Conservation (phyloP, 2,329 filamentous ascomycete species). For the Ceratocystis destructans region DNA sequence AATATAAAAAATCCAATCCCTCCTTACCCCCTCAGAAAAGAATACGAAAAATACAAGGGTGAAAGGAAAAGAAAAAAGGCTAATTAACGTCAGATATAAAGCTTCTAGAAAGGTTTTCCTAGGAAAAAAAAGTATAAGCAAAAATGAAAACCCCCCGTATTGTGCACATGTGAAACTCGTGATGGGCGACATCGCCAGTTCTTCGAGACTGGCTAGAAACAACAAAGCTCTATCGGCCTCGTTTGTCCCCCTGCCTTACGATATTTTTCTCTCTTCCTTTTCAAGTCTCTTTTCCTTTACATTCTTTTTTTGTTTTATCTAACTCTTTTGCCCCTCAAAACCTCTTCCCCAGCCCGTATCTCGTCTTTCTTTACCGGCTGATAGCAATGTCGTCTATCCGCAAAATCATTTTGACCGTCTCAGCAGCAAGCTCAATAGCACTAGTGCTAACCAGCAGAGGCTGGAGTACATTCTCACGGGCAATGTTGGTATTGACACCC, state of each 20-base stretch:
- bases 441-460: constrained; percentile 93
- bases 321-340: neutral
- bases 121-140: too few relatives aligned
- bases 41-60: neutral
- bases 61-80: neutral
- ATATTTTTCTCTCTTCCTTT: neutral
- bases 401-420: constrained; percentile 92
- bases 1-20: neutral
- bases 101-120: too few relatives aligned
- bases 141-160: too few relatives aligned
- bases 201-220: too few relatives aligned
- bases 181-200: too few relatives aligned
- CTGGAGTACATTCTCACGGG: constrained; percentile 92
- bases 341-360: neutral
- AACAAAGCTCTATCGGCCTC: too few relatives aligned
- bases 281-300: neutral
- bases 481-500: constrained; percentile 92
- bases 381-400: constrained; percentile 54
- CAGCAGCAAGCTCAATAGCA: constrained; percentile 88
- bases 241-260: too few relatives aligned
- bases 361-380: constrained; percentile 35
- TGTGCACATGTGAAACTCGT: too few relatives aligned
- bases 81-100: neutral
- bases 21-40: neutral
- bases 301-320: constrained; percentile 1